Evolutionary conservation across 1,284 basidiomycete genomes (phyloP), one percentile per base, ranked within the genome.

Genomic region (Xerocomus nothofagi): DNA sequence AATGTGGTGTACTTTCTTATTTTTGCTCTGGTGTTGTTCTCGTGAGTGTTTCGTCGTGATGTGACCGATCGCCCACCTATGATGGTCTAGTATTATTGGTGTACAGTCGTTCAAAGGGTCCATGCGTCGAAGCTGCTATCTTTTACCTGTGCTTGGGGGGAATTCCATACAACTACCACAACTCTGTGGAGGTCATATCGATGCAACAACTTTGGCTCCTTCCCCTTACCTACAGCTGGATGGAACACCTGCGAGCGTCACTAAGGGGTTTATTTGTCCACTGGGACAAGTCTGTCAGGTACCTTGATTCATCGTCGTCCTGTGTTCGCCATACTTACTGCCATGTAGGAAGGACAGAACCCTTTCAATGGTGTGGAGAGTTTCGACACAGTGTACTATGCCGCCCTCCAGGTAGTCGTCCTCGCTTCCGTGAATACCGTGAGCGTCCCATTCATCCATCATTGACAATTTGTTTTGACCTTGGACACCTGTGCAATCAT

Each of bases 1-100:
- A 90, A 87, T 56, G 95, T 98, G 6, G 80, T 91, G 1, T 91
- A 91, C 67, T 98, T 98, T 65, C 88, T 96, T 21, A 59, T 93
- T 29, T 98, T 98, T 62, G 93, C 93, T 0, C 89, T 93, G 73
- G 73, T 88, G 6, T 66, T 98, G 8, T 98, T 98, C 70, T 91
- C 90, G 86, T 88, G 54, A 62, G 86, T 74, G 8, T 24, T 50
- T 39, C 10, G 10, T 17, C 18, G 29, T 17, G 39, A 39, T 30
- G 39, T 42, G 24, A 20, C n/a, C 27, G 11, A 10, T 51, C 45
- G n/a, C 32, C 46, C 34, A 46, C 26, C 8, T 45, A 40, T 39
- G n/a, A 18, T 41, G 42, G n/a, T 7, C 45, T 3, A 91, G 88
- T 7, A 89, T 97, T 59, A 89, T 96, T 47, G 93, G 94, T 18